phyloP scores from a whole-genome alignment of 2,329 filamentous ascomycete genomes.

The Aspergillus brasiliensis region DNA sequence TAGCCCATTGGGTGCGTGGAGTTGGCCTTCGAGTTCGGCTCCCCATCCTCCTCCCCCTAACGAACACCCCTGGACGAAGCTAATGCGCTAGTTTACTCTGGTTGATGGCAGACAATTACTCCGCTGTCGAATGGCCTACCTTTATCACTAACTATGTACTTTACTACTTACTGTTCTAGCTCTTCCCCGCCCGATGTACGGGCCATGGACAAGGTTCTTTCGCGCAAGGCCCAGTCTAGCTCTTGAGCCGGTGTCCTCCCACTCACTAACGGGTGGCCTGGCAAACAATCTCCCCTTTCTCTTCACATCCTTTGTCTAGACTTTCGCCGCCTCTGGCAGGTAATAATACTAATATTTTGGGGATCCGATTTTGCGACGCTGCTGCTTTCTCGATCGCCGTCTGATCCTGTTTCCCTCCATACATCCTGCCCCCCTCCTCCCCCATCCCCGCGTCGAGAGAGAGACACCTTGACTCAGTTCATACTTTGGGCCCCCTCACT shows the following conservation, averaged over 20 bases:
- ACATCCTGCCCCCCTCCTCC: not conserved
- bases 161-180: constrained; percentile 13
- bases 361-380: constrained; percentile 1
- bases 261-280: constrained; percentile 11
- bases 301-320: constrained; percentile 18
- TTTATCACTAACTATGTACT: constrained; percentile 16
- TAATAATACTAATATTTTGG: not conserved
- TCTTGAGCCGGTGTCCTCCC: constrained; percentile 15
- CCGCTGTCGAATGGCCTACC: not conserved
- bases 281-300: constrained; percentile 10
- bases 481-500: not conserved
- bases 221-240: constrained; percentile 12
- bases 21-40: constrained; percentile 23
- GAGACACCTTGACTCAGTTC: constrained; percentile 5
- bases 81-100: constrained; percentile 15
- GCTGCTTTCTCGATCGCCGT: not conserved
- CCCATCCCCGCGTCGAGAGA: constrained; percentile 5
- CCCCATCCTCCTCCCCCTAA: constrained; percentile 25
- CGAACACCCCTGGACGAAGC: constrained; percentile 34
- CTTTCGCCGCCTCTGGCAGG: not conserved
- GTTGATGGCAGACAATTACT: not conserved
- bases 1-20: constrained; percentile 33
- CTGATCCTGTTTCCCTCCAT: not conserved
- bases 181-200: constrained; percentile 12
- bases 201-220: constrained; percentile 10